Conservation (phyloP, 2,329 filamentous ascomycete genomes). For the Microdochium bolleyi region DNA sequence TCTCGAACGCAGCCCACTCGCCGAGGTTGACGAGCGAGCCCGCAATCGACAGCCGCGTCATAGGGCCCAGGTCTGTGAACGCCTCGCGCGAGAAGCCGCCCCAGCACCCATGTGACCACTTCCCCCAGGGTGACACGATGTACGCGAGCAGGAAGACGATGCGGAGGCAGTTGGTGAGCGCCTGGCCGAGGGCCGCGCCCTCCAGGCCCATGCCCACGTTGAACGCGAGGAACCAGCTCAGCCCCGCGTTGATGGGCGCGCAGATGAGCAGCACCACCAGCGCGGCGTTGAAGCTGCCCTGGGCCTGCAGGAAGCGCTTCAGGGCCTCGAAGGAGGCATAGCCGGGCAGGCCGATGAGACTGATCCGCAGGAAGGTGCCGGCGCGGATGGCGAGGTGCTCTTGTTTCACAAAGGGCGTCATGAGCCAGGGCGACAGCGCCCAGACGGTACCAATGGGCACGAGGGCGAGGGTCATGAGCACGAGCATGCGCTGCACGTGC, state of each 20-base stretch:
- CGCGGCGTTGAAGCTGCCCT: constrained; percentile 42
- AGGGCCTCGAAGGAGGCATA: constrained; percentile 45
- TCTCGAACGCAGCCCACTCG: constrained; percentile 33
- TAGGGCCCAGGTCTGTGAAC: constrained; percentile 28
- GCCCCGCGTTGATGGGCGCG: constrained; percentile 35
- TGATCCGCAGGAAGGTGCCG: constrained; percentile 37
- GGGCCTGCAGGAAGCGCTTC: constrained; percentile 46
- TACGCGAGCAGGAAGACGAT: constrained; percentile 38
- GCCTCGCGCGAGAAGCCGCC: constrained; percentile 27
- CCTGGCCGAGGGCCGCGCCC: constrained; percentile 41
- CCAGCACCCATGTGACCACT: constrained; percentile 34
- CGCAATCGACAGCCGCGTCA: constrained; percentile 28
- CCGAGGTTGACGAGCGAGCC: constrained; percentile 30
- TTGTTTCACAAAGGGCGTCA: constrained; percentile 37
- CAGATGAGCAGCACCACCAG: constrained; percentile 37
- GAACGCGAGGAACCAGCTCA: constrained; percentile 41
- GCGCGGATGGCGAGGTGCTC: constrained; percentile 37
- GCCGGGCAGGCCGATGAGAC: constrained; percentile 40
- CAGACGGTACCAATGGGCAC: constrained; percentile 41
- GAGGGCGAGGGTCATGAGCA: constrained; percentile 36
- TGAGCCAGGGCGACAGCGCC: constrained; percentile 36
- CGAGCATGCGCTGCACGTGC: constrained; percentile 43
- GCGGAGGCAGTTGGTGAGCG: constrained; percentile 38
- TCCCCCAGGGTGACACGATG: constrained; percentile 28
- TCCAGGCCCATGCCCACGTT: constrained; percentile 33